Conservation (phyloP, 306 rosid genomes). For the Pueraria montana region DNA sequence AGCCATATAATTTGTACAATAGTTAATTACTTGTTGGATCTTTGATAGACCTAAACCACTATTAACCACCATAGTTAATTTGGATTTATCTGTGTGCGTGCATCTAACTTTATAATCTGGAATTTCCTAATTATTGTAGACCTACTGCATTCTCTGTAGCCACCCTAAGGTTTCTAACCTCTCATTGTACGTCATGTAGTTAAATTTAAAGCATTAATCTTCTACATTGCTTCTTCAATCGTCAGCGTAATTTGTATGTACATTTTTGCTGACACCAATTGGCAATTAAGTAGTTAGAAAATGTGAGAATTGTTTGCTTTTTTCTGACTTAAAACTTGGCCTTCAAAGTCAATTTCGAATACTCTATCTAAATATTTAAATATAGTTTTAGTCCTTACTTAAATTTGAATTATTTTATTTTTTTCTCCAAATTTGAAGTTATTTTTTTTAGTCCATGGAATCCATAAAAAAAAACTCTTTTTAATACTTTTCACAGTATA, state of each 20-base stretch:
- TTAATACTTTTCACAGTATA: too few species aligned
- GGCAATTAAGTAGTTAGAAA: conserved; percentile 24
- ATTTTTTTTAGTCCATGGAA: too few species aligned
- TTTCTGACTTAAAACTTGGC: neutral
- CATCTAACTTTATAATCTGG: neutral
- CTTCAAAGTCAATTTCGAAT: conserved; percentile 5
- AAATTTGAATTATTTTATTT: too few species aligned
- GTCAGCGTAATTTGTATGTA: neutral
- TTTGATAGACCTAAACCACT: neutral
- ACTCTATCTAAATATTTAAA: too few species aligned
- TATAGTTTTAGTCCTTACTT: too few species aligned
- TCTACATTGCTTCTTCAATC: conserved; percentile 8
- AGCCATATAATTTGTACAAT: neutral
- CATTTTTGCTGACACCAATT: neutral
- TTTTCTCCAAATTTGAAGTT: too few species aligned
- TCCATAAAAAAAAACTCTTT: too few species aligned
- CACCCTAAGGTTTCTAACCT: neutral
- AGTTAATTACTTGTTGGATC: neutral
- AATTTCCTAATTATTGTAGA: neutral
- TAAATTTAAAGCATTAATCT: conserved; percentile 1
- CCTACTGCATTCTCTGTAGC: neutral
- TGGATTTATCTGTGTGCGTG: neutral
- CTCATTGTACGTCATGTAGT: neutral
- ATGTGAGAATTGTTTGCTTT: neutral
- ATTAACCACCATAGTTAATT: neutral